Conservation (phyloP, 352 stramenopile species). For the Phytophthora citricola region DNA sequence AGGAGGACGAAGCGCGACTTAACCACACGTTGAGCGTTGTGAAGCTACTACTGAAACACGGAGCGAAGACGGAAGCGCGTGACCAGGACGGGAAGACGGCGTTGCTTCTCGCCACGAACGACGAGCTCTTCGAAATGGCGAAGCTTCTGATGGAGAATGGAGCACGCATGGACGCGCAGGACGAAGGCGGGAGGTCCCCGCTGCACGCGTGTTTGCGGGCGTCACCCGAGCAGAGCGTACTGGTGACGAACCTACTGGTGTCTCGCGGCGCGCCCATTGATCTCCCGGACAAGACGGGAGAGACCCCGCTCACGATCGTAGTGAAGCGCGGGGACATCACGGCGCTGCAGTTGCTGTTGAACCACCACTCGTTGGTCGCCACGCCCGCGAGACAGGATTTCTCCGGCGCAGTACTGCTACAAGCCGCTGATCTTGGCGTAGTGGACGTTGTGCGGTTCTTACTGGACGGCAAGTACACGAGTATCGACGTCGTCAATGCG, state of each 20-base stretch:
- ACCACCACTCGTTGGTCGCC: constrained; percentile 36
- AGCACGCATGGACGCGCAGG: constrained; percentile 35
- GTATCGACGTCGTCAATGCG: constrained; percentile 34
- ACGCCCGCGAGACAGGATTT: constrained; percentile 31
- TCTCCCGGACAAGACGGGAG: constrained; percentile 26
- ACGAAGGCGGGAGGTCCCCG: constrained; percentile 28
- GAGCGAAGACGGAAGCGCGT: constrained; percentile 29
- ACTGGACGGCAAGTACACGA: constrained; percentile 32
- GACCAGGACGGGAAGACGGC: constrained; percentile 42
- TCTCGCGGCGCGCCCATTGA: constrained; percentile 34
- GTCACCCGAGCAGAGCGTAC: constrained; percentile 29
- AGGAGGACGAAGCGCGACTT: constrained; percentile 39
- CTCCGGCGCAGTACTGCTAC: constrained; percentile 30
- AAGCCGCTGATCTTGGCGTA: constrained; percentile 35
- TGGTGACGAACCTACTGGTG: constrained; percentile 42
- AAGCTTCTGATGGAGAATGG: constrained; percentile 39
- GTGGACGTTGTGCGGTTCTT: constrained; percentile 37
- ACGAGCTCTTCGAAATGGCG: constrained; percentile 38
- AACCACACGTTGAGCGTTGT: constrained; percentile 35
- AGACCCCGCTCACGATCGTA: constrained; percentile 35
- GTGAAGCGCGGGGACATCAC: constrained; percentile 29
- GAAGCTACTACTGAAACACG: constrained; percentile 36
- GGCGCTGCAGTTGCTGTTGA: constrained; percentile 39
- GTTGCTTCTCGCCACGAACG: constrained; percentile 41
- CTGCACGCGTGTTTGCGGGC: constrained; percentile 33